A percentile compares a stretch with the other conserved stretches of the same genome.
Evolutionary conservation across 345 rosid species (phyloP).

Genomic region (Hevea brasiliensis): DNA sequence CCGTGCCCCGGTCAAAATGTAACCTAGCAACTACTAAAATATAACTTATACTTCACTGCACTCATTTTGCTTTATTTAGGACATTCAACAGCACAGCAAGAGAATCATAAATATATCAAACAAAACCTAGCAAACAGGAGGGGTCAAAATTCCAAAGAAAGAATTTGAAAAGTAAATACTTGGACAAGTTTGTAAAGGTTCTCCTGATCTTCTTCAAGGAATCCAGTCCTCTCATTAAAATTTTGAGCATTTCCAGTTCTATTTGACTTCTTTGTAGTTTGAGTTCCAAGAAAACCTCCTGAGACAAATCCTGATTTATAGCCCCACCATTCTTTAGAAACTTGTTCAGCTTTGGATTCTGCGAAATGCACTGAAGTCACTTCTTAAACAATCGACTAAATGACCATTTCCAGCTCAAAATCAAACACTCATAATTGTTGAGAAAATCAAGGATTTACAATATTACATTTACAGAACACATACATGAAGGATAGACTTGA

Average conservation of each 20-base stretch:
- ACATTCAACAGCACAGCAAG: neutral
- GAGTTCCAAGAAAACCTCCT: conserved; percentile 91
- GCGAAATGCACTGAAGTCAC: conserved; percentile 25
- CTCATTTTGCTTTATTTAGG: neutral
- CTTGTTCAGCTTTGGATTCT: conserved; percentile 47
- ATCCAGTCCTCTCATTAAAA: conserved; percentile 51
- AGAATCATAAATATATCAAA: neutral
- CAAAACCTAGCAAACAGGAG: neutral
- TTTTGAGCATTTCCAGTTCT: conserved; percentile 34
- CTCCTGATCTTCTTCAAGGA: conserved; percentile 95
- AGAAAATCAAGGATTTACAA: neutral
- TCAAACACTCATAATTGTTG: neutral
- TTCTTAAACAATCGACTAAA: neutral
- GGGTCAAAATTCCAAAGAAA: neutral
- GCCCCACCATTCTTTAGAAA: conserved; percentile 93
- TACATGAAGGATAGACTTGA: no score
- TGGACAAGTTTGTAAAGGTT: conserved; percentile 93
- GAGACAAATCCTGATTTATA: conserved; percentile 75
- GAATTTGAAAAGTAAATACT: conserved; percentile 38
- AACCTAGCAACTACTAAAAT: neutral
- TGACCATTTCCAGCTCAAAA: neutral
- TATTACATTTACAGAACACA: neutral
- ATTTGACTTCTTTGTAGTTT: conserved; percentile 45
- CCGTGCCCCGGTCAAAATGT: neutral
- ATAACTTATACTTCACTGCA: neutral